Percentiles rank a stretch among this genome's conserved stretches.
Conservation (phyloP, 2,329 filamentous ascomycete species). For the Penicillium vulpinum region DNA sequence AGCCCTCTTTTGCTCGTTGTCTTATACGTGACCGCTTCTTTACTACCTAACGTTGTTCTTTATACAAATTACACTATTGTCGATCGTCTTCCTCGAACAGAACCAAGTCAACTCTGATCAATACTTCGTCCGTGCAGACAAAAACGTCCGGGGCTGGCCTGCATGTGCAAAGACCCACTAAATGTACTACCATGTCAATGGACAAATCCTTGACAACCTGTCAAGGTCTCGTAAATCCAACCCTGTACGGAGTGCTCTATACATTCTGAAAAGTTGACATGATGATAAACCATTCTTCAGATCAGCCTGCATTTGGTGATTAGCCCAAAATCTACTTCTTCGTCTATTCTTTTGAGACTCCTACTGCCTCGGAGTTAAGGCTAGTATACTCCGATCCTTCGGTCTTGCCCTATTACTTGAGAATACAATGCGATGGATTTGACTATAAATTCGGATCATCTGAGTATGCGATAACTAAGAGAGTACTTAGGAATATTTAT, state of each 20-base stretch:
- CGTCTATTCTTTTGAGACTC: neutral
- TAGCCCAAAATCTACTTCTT: neutral
- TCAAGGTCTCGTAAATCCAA: neutral
- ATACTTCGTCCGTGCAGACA: conserved; percentile 3
- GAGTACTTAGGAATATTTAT: too few relatives aligned
- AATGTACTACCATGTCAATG: conserved; percentile 1
- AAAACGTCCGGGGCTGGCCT: conserved; percentile 3
- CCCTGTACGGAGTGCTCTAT: neutral
- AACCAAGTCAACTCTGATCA: neutral
- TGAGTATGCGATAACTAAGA: neutral
- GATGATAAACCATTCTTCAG: neutral
- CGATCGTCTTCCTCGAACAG: neutral
- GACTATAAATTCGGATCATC: neutral
- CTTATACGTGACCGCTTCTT: conserved; percentile 9
- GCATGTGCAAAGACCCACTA: conserved; percentile 12
- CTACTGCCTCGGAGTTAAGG: neutral
- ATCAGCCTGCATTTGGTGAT: conserved; percentile 1
- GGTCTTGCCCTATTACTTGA: neutral
- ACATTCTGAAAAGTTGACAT: neutral
- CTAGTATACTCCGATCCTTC: neutral
- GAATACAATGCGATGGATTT: neutral
- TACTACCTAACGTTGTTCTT: neutral
- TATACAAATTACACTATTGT: neutral
- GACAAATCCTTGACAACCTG: conserved; percentile 1
- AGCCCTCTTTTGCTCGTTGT: neutral